Percentiles rank a stretch among this genome's conserved stretches.
Conservation (phyloP, 2,329 filamentous ascomycete genomes). For the Trichoderma brevicompactum region DNA sequence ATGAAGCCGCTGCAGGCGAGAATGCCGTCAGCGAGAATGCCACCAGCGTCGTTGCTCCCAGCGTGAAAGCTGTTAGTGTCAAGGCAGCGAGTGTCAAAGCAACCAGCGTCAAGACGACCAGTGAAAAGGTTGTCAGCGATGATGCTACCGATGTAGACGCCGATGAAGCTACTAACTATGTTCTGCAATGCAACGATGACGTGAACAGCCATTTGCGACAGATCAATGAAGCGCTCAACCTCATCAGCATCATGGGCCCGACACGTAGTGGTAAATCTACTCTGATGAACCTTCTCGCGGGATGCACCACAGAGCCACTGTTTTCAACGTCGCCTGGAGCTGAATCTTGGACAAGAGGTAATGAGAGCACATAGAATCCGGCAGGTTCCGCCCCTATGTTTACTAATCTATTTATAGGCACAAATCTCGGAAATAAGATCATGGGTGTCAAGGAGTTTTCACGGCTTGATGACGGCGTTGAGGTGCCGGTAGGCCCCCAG, state of each 20-base stretch:
- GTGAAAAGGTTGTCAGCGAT: conserved; percentile 3
- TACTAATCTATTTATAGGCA: neutral
- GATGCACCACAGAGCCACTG: conserved; percentile 18
- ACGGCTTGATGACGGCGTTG: conserved; percentile 16
- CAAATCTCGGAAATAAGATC: conserved; percentile 24
- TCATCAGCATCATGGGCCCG: conserved; percentile 28
- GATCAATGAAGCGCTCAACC: conserved; percentile 24
- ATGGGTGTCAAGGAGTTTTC: conserved; percentile 25
- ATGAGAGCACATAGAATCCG: neutral
- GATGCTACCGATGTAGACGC: conserved; percentile 17
- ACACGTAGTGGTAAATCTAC: conserved; percentile 23
- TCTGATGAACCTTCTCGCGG: conserved; percentile 25
- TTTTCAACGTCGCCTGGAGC: conserved; percentile 22
- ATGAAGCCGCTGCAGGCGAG: neutral
- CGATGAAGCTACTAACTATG: conserved; percentile 15
- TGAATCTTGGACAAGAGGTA: conserved; percentile 26
- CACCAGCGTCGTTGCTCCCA: neutral
- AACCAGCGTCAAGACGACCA: neutral
- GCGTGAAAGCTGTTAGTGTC: neutral
- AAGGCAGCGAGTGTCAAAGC: conserved; percentile 1
- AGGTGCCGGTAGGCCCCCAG: conserved; percentile 3
- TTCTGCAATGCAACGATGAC: conserved; percentile 19
- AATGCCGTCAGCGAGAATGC: conserved; percentile 3
- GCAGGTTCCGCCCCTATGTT: neutral
- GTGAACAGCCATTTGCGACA: conserved; percentile 21